Evolutionary conservation across 768 basidiomycete species (phyloP), one percentile per base, ranked within the genome.

Genomic region (Mycena capillaripes): DNA sequence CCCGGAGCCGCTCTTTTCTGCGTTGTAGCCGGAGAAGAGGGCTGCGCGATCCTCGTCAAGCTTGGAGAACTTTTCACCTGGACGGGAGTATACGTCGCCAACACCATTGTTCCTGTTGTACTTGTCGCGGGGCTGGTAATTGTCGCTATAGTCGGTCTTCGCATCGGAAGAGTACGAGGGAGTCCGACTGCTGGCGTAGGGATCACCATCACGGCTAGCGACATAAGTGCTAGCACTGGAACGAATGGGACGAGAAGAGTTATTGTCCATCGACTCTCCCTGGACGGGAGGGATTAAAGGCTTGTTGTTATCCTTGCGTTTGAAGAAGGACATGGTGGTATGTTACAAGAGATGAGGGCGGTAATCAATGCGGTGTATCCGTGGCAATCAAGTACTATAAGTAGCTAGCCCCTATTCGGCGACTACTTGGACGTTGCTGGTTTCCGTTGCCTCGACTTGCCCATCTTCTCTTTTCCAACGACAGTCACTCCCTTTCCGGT

Each of bases 401-500:
- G 50, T 53, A 46, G 42, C 60, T 59, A 55, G 23, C 46, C 46
- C 67, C 25, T 40, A 48, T 48, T 72, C 56, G 69, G 48, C 4
- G 16, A 50, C 32, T 56, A 34, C 30, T 34, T 56, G 5, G 55
- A 21, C 55, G 55, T 53, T 2, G 29, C 32, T 16, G 61, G 66
- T 64, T 73, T 71, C 65, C 71, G 75, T 50, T 65, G 65, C 78
- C 79, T 58, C 74, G 60, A 71, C 71, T 83, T 85, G 65, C 78
- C 79, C 77, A 84, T 85, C 69, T 80, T 83, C 75, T 82, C 83
- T 81, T 96, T 97, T 27, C 96, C 96, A 48, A 97, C 89, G 21
- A 97, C 91, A 0, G 95, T 97, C 46, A 97, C 93, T 0, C 96
- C 95, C 78, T 90, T 93, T 1, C 95, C 95, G 34, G 86, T 89